Evolutionary conservation across 345 rosid species (phyloP), one percentile per base, ranked within the genome.

Genomic region (Eucalyptus victrix): DNA sequence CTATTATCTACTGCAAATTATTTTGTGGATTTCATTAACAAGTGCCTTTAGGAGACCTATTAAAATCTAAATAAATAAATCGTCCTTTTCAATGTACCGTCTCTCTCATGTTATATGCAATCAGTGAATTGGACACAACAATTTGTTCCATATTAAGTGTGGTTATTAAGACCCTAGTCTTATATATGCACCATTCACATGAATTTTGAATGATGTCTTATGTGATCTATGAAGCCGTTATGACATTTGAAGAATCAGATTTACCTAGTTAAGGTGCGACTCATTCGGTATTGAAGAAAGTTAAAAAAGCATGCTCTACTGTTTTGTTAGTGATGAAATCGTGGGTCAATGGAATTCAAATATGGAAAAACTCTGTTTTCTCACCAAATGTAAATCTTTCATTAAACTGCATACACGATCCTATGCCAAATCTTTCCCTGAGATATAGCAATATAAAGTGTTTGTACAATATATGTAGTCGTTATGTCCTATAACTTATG

Each of bases 81-180:
- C 0, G 0, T 6, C 81, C 2, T 72, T 37, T 69, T 72, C 44
- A 72, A 72, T 6, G 4, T 21, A 5, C 5, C 2, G 0, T 34
- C 8, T 72, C 28, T 37, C 44, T 72, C 8, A 15, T 72, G 45
- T 37, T 72, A 11, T 18, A 6, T 72, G 81, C 15, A 72, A 19
- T 72, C 3, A 23, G 3, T 76, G 14, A 3, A 2, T 11, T 21
- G 5, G 14, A 37, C 24, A 37, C 42, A 21, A 21, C 83, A 37
- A 11, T 9, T 76, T 21, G 1, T 76, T 40, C 4, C 12, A 2
- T 37, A 34, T 65, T 65, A 40, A 76, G 83, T 76, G 13, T 37
- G 83, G 83, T 37, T 21, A 37, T 37, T 24, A 4, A 76, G 37
- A 37, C 45, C 83, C 15, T 19, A 69, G 19, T 19, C 28, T 37